These are phyloP conservation scores for Phytophthora palmivora DNA, from an alignment of 352 stramenopile genomes.

Conservation along the genomic window DNA sequence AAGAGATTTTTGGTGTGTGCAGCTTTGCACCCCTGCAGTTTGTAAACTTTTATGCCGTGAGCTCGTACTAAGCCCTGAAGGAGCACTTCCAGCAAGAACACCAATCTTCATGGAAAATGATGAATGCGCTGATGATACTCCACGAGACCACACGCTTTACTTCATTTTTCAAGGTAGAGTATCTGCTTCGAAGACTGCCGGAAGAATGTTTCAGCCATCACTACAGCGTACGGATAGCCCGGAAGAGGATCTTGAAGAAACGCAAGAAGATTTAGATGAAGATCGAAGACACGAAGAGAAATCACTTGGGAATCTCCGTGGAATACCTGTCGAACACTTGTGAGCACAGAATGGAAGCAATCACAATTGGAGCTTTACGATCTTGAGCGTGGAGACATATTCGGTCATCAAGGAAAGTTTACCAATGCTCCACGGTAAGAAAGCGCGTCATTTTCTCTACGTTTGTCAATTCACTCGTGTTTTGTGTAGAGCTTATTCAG, in stretches of 20 bases:
- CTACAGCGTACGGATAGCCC: constrained; percentile 2
- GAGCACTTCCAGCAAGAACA: constrained; percentile 26
- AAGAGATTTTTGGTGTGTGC: constrained; percentile 51
- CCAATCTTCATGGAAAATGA: constrained; percentile 44
- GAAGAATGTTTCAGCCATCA: constrained; percentile 33
- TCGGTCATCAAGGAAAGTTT: constrained; percentile 43
- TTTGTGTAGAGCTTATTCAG: constrained; percentile 36
- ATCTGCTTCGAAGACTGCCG: constrained; percentile 30
- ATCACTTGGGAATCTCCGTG: constrained; percentile 27
- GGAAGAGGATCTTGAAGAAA: constrained; percentile 17
- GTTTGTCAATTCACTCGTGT: neutral
- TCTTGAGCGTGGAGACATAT: constrained; percentile 30
- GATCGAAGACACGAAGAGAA: constrained; percentile 10
- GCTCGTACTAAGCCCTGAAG: constrained; percentile 32
- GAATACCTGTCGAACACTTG: neutral
- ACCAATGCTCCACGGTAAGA: constrained; percentile 27
- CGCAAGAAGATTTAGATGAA: neutral
- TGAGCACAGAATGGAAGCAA: constrained; percentile 27
- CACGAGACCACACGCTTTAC: constrained; percentile 21
- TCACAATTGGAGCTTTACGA: constrained; percentile 38
- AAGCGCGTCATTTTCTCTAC: neutral
- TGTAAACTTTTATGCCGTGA: constrained; percentile 44
- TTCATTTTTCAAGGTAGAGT: constrained; percentile 43
- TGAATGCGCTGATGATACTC: constrained; percentile 3
- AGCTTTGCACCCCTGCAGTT: constrained; percentile 41